Evolutionary conservation across 2,329 filamentous ascomycete genomes (phyloP).

Genomic region (Cyclaneusma minus): DNA sequence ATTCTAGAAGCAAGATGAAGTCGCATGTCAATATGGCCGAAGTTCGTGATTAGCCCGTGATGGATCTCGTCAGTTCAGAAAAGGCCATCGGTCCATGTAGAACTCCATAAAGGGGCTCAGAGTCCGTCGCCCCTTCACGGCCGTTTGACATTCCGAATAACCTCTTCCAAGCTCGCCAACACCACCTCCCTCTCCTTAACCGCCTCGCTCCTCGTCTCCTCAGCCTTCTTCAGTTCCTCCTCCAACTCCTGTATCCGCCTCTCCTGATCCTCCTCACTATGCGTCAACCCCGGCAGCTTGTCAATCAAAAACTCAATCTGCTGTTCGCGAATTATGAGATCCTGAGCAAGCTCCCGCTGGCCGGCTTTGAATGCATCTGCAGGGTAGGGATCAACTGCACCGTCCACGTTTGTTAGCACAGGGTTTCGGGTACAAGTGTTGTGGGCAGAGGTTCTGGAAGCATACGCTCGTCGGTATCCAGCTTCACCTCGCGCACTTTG

Average conservation of each 20-base stretch:
- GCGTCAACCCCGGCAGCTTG: constrained; percentile 60
- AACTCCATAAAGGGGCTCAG: no score
- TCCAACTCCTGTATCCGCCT: constrained; percentile 48
- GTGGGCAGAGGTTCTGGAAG: constrained; percentile 8
- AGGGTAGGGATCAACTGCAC: constrained; percentile 41
- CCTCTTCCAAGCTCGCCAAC: constrained; percentile 40
- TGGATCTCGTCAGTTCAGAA: no score
- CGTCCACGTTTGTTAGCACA: constrained; percentile 6
- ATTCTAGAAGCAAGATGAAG: no score
- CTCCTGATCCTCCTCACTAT: constrained; percentile 64
- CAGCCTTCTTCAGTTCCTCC: constrained; percentile 46
- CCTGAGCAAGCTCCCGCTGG: constrained; percentile 57
- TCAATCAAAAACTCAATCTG: constrained; percentile 69
- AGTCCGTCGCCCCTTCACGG: constrained; percentile 24
- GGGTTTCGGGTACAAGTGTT: not conserved
- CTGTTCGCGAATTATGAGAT: constrained; percentile 66
- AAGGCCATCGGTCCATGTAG: no score
- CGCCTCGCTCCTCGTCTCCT: constrained; percentile 45
- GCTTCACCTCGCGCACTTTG: constrained; percentile 41
- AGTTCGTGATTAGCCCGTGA: no score
- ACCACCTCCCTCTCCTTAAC: constrained; percentile 48
- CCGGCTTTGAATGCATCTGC: constrained; percentile 50
- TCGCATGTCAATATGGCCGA: no score
- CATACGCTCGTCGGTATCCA: constrained; percentile 17
- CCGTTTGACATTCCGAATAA: constrained; percentile 43